phyloP scores from a whole-genome alignment of 108 stramenopile species.

The Chaetoceros muelleri region DNA sequence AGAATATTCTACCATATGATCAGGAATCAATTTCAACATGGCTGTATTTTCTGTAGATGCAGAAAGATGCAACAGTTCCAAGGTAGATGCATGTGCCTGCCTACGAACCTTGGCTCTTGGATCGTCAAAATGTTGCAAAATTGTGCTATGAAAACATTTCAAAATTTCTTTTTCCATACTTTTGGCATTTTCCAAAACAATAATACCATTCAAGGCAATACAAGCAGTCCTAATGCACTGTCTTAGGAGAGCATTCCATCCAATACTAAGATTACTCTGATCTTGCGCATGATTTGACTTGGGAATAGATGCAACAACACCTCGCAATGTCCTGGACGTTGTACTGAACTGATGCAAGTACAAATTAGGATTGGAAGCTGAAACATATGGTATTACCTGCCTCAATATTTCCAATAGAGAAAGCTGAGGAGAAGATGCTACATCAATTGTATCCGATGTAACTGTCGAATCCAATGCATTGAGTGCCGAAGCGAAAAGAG shows the following conservation, averaged over 20 bases:
- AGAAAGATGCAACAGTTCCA: slow-evolving; percentile 29
- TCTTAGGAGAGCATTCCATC: slow-evolving; percentile 12
- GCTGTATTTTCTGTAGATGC: slow-evolving; percentile 20
- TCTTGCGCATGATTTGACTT: slow-evolving; percentile 16
- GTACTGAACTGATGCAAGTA: slow-evolving; percentile 35
- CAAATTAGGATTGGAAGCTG: slow-evolving; percentile 17
- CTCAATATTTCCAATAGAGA: slow-evolving; percentile 51
- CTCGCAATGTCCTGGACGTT: slow-evolving; percentile 35
- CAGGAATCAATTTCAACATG: slow-evolving; percentile 31
- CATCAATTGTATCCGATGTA: slow-evolving; percentile 1
- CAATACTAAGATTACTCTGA: slow-evolving; percentile 8
- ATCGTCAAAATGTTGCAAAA: slow-evolving; percentile 41
- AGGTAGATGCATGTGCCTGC: slow-evolving; percentile 25
- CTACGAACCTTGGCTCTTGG: slow-evolving; percentile 39
- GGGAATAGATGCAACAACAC: slow-evolving; percentile 29
- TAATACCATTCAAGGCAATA: slow-evolving; percentile 4
- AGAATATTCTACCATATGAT: slow-evolving; percentile 24
- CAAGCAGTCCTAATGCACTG: slow-evolving; percentile 20
- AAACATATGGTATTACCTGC: slow-evolving; percentile 33
- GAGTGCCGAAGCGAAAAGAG: slow-evolving; percentile 24
- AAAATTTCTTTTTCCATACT: slow-evolving; percentile 26
- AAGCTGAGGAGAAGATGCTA: slow-evolving; percentile 28
- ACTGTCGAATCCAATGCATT: slow-evolving; percentile 44
- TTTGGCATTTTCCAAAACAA: slow-evolving; percentile 11
- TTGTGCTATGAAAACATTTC: slow-evolving; percentile 29